Conservation (phyloP, 176 grass and related monocot species). For the Rhipidocladum racemiflorum region DNA sequence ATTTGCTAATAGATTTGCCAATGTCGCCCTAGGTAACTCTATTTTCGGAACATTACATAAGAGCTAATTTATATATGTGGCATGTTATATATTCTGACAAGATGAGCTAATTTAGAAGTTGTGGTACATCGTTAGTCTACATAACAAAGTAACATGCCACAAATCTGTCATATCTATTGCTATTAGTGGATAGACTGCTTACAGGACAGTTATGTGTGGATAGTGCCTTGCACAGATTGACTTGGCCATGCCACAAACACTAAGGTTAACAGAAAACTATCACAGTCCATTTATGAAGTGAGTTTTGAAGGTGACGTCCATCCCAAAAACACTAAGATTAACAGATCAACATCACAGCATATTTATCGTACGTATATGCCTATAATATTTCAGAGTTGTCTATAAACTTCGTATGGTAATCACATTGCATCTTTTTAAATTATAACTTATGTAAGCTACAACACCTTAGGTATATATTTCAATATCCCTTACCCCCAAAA, state of each 20-base stretch:
- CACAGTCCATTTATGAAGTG: not conserved
- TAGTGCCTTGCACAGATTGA: not conserved
- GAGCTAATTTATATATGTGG: too few species aligned
- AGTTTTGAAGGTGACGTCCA: not conserved
- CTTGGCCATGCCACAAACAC: not conserved
- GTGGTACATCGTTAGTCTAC: not conserved
- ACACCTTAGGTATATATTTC: not conserved
- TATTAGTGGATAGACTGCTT: not conserved
- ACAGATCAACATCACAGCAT: not conserved
- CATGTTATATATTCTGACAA: too few species aligned
- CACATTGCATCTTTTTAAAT: too few species aligned
- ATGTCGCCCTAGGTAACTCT: too few species aligned
- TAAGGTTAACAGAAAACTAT: not conserved
- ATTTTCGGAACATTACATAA: too few species aligned
- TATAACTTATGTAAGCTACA: not conserved
- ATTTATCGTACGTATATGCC: not conserved
- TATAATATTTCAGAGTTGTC: not conserved
- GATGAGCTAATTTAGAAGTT: not conserved
- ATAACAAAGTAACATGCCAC: not conserved
- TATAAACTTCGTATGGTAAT: not conserved
- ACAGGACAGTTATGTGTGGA: too few species aligned
- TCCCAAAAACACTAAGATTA: not conserved
- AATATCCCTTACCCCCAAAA: not conserved
- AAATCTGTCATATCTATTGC: not conserved
- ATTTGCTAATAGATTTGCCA: too few species aligned